Base-by-base conservation (phyloP, 768 basidiomycete species). In the Rubroboletus pulcherrimus region DNA sequence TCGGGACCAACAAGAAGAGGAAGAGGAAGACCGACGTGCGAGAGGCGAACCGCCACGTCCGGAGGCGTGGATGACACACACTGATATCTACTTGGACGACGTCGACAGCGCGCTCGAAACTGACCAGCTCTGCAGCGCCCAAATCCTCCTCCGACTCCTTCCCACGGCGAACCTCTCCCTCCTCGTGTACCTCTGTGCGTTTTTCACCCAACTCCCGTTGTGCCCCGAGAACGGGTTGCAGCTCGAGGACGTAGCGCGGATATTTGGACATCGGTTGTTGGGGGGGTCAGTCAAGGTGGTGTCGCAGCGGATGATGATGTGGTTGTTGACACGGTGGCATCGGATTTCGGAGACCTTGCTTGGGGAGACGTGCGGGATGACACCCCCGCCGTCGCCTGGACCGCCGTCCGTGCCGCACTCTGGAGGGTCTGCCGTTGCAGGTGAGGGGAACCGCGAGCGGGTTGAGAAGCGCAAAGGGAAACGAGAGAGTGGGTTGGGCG, bases 181-280 rank as follows among this genome's bases (percentile, higher is more conserved):
- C 4, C 70, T 82, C 46, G 62, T 71, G 39, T 79, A 81, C 60
- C 72, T 81, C 34, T 69, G 75, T 51, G 71, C 72, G 6, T 80
- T 81, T 64, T 79, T 81, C 61, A 77, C 77, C 1, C 81, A 83
- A 58, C 64, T 81, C 0, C 81, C 78, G 3, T 69, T 80, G 7
- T 78, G 75, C 51, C 76, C 79, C 1, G 78, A 78, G 42, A 82
- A 83, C 55, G 74, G 75, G 1, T 62, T 83, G n/a, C 66, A 74
- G 7, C 66, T 76, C 35, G 74, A 78, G 49, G 74, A 75, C 42
- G 72, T 81, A 48, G 76, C 76, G 7, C 68, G 74, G 41, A 76
- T 81, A 48, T 82, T 82, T 50, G 80, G 77, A 8, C 66, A 67
- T 2, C 63, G 71, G 14, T 60, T 81, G 37, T 65, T 78, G 43